Conservation (phyloP, 306 rosid species). For the Inga leiocalycina region DNA sequence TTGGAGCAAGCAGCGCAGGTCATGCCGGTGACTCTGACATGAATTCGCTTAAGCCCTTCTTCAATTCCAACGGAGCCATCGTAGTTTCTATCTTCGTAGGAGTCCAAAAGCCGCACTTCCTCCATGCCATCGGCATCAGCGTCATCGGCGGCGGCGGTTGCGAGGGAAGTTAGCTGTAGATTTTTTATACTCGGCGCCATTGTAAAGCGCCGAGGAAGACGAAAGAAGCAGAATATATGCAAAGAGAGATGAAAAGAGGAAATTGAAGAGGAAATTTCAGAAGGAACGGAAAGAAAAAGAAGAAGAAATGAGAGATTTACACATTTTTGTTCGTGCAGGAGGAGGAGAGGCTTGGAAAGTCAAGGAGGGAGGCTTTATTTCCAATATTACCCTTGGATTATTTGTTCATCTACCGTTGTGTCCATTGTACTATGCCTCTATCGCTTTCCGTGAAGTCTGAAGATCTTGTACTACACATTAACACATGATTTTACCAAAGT, state of each 20-base stretch:
- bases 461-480: not conserved
- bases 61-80: constrained; percentile 33
- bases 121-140: constrained; percentile 53
- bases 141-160: constrained; percentile 1
- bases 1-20: constrained; percentile 93
- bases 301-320: constrained; percentile 20
- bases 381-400: not conserved
- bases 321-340: not conserved
- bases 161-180: constrained; percentile 42
- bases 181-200: constrained; percentile 45
- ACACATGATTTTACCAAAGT: not conserved
- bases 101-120: constrained; percentile 75
- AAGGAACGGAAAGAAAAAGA: not conserved
- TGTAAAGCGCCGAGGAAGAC: constrained; percentile 17
- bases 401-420: not conserved
- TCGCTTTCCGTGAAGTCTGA: not conserved
- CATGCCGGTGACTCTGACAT: constrained; percentile 78
- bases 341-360: not conserved
- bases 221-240: constrained; percentile 1
- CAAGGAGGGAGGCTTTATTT: not conserved
- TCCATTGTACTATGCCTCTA: not conserved
- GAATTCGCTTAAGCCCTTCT: constrained; percentile 53
- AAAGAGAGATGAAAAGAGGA: not conserved
- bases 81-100: constrained; percentile 39
- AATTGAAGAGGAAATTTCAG: constrained; percentile 1